A percentile compares a stretch with the other conserved stretches of the same genome.
Evolutionary conservation across 1,284 basidiomycete genomes (phyloP).

Genomic region (Cryptococcus deneoformans): DNA sequence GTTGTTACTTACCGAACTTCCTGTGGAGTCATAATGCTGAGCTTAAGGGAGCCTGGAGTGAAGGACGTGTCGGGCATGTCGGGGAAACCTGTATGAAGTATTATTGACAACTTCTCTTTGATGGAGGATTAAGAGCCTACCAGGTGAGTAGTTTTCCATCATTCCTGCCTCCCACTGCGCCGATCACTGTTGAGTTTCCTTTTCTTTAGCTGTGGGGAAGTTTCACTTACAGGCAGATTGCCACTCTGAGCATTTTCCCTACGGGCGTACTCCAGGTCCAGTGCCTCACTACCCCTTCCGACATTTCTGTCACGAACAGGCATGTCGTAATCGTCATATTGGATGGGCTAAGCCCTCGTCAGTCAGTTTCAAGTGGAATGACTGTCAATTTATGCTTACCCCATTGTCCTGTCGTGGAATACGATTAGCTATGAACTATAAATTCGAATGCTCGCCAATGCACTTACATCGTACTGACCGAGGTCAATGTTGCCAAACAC

Average conservation of each 20-base stretch:
- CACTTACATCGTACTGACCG: background rate
- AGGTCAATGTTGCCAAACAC: background rate
- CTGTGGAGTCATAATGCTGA: constrained; percentile 39
- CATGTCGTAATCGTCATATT: constrained; percentile 7
- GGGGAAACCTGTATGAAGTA: constrained; percentile 8
- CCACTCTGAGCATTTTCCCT: constrained; percentile 15
- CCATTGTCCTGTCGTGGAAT: too few relatives aligned
- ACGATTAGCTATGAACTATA: too few relatives aligned
- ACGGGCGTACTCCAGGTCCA: constrained; percentile 19
- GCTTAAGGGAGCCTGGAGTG: constrained; percentile 17
- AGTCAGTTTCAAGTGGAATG: too few relatives aligned
- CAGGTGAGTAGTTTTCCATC: constrained; percentile 7
- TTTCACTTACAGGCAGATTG: constrained; percentile 16
- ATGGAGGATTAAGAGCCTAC: constrained; percentile 1
- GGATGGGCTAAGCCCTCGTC: too few relatives aligned
- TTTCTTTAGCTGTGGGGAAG: too few relatives aligned
- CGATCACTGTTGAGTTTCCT: too few relatives aligned
- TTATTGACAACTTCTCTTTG: background rate
- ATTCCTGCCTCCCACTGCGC: constrained; percentile 13
- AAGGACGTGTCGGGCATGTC: constrained; percentile 14
- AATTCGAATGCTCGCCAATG: too few relatives aligned
- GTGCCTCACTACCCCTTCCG: constrained; percentile 1
- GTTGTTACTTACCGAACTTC: constrained; percentile 23
- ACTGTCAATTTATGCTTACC: too few relatives aligned
- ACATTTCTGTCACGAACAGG: constrained; percentile 10